Conservation (phyloP, 441 rosid species). For the Eruca vesicaria region DNA sequence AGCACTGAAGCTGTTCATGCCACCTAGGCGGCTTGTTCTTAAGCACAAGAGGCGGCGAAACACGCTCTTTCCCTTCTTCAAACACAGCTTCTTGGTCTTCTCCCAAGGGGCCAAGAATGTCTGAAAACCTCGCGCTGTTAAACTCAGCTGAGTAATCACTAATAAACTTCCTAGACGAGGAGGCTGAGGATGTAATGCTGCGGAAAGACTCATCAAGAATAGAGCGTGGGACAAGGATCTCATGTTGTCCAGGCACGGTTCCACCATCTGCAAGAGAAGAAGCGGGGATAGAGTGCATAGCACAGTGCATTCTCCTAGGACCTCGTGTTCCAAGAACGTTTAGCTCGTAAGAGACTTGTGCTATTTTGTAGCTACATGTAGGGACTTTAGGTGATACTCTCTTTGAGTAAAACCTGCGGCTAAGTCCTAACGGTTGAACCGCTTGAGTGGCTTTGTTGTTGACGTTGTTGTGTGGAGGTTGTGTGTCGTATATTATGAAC, state of each 20-base stretch:
- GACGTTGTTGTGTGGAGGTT: constrained; percentile 71
- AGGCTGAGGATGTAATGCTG: constrained; percentile 47
- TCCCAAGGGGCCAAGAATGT: constrained; percentile 60
- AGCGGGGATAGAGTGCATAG: constrained; percentile 77
- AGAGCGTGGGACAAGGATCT: constrained; percentile 57
- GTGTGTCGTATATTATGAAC: constrained; percentile 84
- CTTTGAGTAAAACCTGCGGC: constrained; percentile 80
- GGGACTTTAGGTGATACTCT: constrained; percentile 91
- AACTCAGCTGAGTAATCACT: constrained; percentile 66
- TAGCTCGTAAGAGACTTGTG: constrained; percentile 83
- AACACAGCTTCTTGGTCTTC: constrained; percentile 55
- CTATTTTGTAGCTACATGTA: constrained; percentile 85
- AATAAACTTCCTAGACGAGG: constrained; percentile 61
- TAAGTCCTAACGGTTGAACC: constrained; percentile 67
- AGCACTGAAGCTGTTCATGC: constrained; percentile 97
- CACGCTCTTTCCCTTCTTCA: constrained; percentile 58
- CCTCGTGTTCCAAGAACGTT: constrained; percentile 94
- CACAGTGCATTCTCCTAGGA: constrained; percentile 93
- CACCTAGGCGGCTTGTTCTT: constrained; percentile 90
- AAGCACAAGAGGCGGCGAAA: constrained; percentile 56
- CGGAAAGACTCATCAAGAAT: constrained; percentile 84
- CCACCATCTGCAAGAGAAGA: constrained; percentile 77
- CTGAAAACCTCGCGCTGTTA: constrained; percentile 81
- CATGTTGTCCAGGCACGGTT: constrained; percentile 80
- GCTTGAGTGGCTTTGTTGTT: constrained; percentile 44